Conservation (phyloP, 257 asterid species). For the Rhazya stricta region DNA sequence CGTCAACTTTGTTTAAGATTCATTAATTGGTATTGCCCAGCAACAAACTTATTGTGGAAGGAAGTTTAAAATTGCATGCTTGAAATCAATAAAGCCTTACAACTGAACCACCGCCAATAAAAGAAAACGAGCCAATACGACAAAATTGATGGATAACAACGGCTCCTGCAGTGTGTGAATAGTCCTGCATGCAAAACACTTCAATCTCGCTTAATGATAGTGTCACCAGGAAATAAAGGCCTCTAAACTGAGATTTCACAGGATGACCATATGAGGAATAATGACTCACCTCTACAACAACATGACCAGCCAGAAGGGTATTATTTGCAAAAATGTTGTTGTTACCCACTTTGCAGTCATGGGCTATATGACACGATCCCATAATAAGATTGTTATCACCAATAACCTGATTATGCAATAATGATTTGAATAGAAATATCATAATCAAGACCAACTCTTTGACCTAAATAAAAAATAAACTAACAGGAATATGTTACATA, state of each 20-base stretch:
- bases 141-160: conserved; percentile 86
- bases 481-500: conserved; percentile 26
- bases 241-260: not conserved
- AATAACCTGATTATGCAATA: conserved; percentile 51
- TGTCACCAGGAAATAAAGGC: conserved; percentile 5
- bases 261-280: conserved; percentile 11
- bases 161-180: conserved; percentile 82
- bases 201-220: conserved; percentile 12
- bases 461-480: conserved; percentile 10
- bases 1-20: not conserved
- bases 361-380: conserved; percentile 98
- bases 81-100: conserved; percentile 34
- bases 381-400: conserved; percentile 85
- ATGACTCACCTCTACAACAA: conserved; percentile 67
- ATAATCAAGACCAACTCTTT: not conserved
- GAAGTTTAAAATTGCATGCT: not conserved
- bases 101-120: conserved; percentile 96
- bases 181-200: conserved; percentile 49
- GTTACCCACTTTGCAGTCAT: conserved; percentile 86
- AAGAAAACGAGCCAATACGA: conserved; percentile 80
- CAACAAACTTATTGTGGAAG: not conserved
- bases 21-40: not conserved
- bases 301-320: conserved; percentile 95
- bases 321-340: conserved; percentile 78
- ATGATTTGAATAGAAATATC: conserved; percentile 4